These are phyloP conservation scores for Diutina neorugosa DNA, from an alignment of 1,139 yeast genomes.

Conservation along the genomic window DNA sequence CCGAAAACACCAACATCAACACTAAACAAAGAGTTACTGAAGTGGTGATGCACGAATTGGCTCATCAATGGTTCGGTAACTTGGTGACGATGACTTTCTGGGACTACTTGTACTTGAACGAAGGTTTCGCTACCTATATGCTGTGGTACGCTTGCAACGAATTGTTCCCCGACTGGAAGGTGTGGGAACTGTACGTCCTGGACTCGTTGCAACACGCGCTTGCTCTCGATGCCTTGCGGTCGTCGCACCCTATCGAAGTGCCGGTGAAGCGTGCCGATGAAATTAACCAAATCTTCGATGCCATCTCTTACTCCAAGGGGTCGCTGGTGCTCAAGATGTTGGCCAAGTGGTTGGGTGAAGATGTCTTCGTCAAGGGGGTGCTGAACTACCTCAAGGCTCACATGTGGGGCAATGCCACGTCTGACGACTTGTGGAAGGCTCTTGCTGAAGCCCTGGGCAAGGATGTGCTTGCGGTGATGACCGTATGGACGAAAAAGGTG, in stretches of 20 bases:
- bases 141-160: slow-evolving; percentile 70
- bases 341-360: slow-evolving; percentile 55
- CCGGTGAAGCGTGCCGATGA: slow-evolving; percentile 73
- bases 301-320: slow-evolving; percentile 75
- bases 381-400: slow-evolving; percentile 57
- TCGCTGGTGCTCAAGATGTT: slow-evolving; percentile 67
- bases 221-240: slow-evolving; percentile 56
- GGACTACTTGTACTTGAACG: slow-evolving; percentile 89
- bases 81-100: slow-evolving; percentile 92
- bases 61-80: slow-evolving; percentile 92
- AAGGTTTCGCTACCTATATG: slow-evolving; percentile 85
- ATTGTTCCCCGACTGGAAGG: slow-evolving; percentile 79
- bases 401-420: slow-evolving; percentile 65
- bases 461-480: slow-evolving; percentile 63
- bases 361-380: slow-evolving; percentile 59
- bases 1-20: slow-evolving; percentile 50
- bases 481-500: slow-evolving; percentile 69
- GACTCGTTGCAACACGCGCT: slow-evolving; percentile 63
- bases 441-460: slow-evolving; percentile 62
- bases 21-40: slow-evolving; percentile 74
- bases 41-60: slow-evolving; percentile 82
- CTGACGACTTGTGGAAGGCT: slow-evolving; percentile 73
- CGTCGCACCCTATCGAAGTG: slow-evolving; percentile 79
- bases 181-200: slow-evolving; percentile 62
- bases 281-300: slow-evolving; percentile 77